These are phyloP conservation scores for Saccharomyces kudriavzevii DNA, from an alignment of 805 yeast genomes.

Conservation along the genomic window DNA sequence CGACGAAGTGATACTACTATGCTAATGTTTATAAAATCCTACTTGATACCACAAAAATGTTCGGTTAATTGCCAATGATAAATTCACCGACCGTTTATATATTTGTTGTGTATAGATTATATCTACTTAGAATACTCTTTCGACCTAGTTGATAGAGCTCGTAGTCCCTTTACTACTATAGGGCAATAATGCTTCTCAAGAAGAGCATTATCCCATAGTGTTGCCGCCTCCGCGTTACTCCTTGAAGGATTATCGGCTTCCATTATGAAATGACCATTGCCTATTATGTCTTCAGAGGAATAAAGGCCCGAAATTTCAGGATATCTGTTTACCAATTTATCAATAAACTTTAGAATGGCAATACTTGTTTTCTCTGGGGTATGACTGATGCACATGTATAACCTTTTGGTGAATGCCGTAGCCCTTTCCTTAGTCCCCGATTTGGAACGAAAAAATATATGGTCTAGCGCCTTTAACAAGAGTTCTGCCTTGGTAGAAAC, in stretches of 20 bases:
- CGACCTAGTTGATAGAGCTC: slow-evolving; percentile 33
- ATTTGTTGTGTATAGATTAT: neutral
- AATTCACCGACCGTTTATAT: neutral
- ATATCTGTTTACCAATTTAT: slow-evolving; percentile 62
- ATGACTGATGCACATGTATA: slow-evolving; percentile 58
- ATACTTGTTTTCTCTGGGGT: slow-evolving; percentile 83
- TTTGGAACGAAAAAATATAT: slow-evolving; percentile 67
- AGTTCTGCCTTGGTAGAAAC: slow-evolving; percentile 85
- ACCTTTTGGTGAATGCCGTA: slow-evolving; percentile 72
- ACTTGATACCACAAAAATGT: neutral
- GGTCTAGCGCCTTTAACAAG: slow-evolving; percentile 66
- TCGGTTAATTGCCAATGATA: neutral
- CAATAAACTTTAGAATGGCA: slow-evolving; percentile 70
- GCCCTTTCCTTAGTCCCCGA: slow-evolving; percentile 63
- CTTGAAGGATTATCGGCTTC: slow-evolving; percentile 63
- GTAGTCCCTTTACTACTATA: slow-evolving; percentile 60
- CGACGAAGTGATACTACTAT: neutral
- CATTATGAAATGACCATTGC: slow-evolving; percentile 67
- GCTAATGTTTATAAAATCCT: neutral
- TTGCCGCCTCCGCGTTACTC: slow-evolving; percentile 80
- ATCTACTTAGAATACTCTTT: slow-evolving; percentile 16
- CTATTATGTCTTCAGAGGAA: slow-evolving; percentile 81
- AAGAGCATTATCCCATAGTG: slow-evolving; percentile 79
- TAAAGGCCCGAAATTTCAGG: slow-evolving; percentile 68
- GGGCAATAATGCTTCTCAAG: slow-evolving; percentile 81